Base-by-base conservation (phyloP, 352 stramenopile species). In the Phytophthora pinifolia region DNA sequence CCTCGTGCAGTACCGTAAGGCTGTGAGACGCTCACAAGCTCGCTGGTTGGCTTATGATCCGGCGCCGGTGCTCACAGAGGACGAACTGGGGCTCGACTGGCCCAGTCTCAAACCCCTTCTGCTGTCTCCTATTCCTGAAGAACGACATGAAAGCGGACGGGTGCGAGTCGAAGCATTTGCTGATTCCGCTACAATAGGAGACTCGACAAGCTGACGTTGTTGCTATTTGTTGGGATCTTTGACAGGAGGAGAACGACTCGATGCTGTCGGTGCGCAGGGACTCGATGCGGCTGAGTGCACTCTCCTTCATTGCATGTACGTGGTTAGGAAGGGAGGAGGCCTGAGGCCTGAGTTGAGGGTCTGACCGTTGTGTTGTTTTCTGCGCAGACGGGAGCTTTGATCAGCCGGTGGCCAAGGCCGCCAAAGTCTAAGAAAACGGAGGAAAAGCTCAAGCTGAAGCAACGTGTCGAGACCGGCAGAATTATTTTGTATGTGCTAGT, bases 121-220 rank as follows among this genome's bases (percentile, higher is more conserved):
- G 46, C 69, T 90, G 34, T 90, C 80, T 30, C 80, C 80, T 4
- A 90, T 90, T 58, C 65, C 75, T 2, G 80, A 90, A 38, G 80
- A 90, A 52, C 72, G 66, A 6, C 43, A 64, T 12, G 74, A 84
- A 37, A 78, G 69, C 25, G 79, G 76, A 38, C 73, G 72, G 9
- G 70, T 83, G 68, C 20, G 61, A 54, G 30, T 14, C 1, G 9
- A 20, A 32, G n/a, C 25, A 42, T 9, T 12, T 39, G 20, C 25
- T 37, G 22, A 12, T 25, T 13, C 25, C 17, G 17, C 6, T 27
- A 3, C 22, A 27, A 27, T 4, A 27, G 22, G 22, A 27, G 22
- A 25, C 20, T 25, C 20, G 20, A 25, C 20, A 48, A 6, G 35
- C 45, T 66, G 17, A 62, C 29, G 46, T 44, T 27, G 22, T 27